These are phyloP conservation scores for Pseudozyma sp. DNA, from an alignment of 1,284 basidiomycete genomes.

Conservation along the genomic window DNA sequence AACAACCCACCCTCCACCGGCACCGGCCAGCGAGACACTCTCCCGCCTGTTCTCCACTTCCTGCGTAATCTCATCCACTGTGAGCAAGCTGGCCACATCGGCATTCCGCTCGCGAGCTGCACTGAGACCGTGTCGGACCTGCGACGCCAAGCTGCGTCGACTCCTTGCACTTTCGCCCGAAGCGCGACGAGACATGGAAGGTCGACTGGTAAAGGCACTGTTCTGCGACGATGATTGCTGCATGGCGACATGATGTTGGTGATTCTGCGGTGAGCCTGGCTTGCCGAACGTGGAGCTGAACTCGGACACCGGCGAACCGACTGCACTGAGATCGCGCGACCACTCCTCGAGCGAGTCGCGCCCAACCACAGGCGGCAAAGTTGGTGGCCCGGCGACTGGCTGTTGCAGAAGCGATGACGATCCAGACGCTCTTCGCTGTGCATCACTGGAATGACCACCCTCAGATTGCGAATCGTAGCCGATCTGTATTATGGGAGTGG, in stretches of 20 bases:
- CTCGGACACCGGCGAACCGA: slow-evolving; percentile 45
- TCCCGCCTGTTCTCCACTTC: slow-evolving; percentile 87
- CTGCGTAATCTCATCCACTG: slow-evolving; percentile 96
- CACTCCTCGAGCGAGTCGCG: slow-evolving; percentile 60
- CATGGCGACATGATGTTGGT: slow-evolving; percentile 9
- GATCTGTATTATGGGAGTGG: slow-evolving; percentile 49
- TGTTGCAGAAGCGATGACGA: slow-evolving; percentile 14
- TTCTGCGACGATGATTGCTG: slow-evolving; percentile 25
- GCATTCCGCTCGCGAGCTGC: slow-evolving; percentile 74
- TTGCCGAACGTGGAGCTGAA: slow-evolving; percentile 25
- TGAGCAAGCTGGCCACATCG: slow-evolving; percentile 90
- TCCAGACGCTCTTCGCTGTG: slow-evolving; percentile 6
- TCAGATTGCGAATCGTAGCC: slow-evolving; percentile 45
- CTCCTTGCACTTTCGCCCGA: slow-evolving; percentile 58
- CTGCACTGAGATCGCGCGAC: slow-evolving; percentile 55
- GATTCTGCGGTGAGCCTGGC: slow-evolving; percentile 13
- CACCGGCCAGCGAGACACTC: slow-evolving; percentile 69
- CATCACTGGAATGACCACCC: slow-evolving; percentile 21
- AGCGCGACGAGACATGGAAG: slow-evolving; percentile 44
- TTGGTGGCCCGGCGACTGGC: slow-evolving; percentile 34
- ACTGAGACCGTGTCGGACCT: slow-evolving; percentile 47
- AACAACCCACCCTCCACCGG: slow-evolving; percentile 50
- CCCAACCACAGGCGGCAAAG: slow-evolving; percentile 54
- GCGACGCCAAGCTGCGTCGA: slow-evolving; percentile 53
- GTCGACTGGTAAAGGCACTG: slow-evolving; percentile 25